Percentiles rank a stretch among this genome's conserved stretches.
Conservation (phyloP, 179 eudicot genomes). For the Amaranthus tricolor region DNA sequence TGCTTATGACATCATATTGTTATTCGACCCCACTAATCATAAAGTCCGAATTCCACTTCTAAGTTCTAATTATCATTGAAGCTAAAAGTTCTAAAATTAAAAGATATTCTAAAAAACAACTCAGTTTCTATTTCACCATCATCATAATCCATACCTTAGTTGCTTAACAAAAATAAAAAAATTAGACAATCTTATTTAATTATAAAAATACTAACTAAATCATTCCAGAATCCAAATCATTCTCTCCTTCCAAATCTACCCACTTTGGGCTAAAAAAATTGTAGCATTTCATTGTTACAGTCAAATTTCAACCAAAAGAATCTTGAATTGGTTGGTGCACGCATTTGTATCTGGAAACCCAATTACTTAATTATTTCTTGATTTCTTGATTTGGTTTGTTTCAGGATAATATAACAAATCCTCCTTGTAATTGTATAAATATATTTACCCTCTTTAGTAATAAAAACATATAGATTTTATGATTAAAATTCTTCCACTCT, state of each 20-base stretch:
- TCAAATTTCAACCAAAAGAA: not conserved
- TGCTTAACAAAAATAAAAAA: not conserved
- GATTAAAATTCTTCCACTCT: too few relatives aligned
- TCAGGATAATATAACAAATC: too few relatives aligned
- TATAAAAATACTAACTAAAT: not conserved
- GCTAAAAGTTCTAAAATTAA: too few relatives aligned
- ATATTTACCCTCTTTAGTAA: too few relatives aligned
- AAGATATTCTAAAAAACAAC: too few relatives aligned
- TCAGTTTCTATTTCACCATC: not conserved
- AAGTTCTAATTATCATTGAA: too few relatives aligned
- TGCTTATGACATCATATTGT: not conserved
- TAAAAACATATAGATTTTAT: too few relatives aligned
- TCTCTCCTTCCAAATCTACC: not conserved
- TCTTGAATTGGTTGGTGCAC: not conserved
- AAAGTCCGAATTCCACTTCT: not conserved
- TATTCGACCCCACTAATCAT: not conserved
- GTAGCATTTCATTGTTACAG: not conserved
- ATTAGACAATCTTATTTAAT: not conserved
- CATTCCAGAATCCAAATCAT: too few relatives aligned
- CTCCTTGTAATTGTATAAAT: too few relatives aligned
- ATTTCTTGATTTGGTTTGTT: too few relatives aligned
- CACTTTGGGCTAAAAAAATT: not conserved
- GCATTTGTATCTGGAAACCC: too few relatives aligned
- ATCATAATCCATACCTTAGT: not conserved
- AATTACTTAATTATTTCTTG: too few relatives aligned